phyloP scores from a whole-genome alignment of 192 early-diverging fungal genomes.

The Thoreauomyces humboldtii region DNA sequence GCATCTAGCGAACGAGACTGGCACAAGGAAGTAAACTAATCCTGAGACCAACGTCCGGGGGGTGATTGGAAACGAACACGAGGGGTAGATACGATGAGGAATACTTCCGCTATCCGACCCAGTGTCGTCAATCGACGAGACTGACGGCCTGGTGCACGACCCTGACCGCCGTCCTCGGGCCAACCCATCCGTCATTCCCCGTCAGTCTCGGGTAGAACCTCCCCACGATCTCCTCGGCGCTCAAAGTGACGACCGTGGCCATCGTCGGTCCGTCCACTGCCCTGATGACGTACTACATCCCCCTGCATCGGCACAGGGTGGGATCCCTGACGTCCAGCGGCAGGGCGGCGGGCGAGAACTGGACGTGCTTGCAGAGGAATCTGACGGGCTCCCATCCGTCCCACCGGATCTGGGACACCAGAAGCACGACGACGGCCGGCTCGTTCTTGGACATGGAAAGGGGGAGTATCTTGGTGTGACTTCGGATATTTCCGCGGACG shows the following conservation, averaged over 20 bases:
- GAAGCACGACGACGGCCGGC: neutral
- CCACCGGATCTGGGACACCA: neutral
- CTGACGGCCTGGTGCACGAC: no score
- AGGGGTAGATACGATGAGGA: no score
- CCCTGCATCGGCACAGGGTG: neutral
- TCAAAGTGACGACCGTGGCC: neutral
- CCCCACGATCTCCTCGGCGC: constrained; percentile 1
- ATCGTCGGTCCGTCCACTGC: no score
- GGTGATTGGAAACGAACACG: no score
- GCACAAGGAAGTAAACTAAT: no score
- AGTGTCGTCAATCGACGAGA: no score
- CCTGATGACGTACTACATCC: neutral
- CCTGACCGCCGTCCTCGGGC: neutral
- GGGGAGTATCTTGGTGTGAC: no score
- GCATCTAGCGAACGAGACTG: no score
- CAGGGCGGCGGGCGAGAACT: neutral
- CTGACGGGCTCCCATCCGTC: neutral
- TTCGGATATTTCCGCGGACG: neutral
- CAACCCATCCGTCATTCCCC: constrained; percentile 12
- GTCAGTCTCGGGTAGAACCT: neutral
- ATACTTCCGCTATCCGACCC: no score
- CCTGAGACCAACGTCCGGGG: no score
- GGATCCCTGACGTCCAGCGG: neutral
- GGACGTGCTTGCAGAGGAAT: neutral
- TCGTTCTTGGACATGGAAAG: neutral